A percentile compares a stretch with the other conserved stretches of the same genome.
These are phyloP conservation scores for Yamadazyma sp. DNA, from an alignment of 805 yeast genomes.

Conservation along the genomic window DNA sequence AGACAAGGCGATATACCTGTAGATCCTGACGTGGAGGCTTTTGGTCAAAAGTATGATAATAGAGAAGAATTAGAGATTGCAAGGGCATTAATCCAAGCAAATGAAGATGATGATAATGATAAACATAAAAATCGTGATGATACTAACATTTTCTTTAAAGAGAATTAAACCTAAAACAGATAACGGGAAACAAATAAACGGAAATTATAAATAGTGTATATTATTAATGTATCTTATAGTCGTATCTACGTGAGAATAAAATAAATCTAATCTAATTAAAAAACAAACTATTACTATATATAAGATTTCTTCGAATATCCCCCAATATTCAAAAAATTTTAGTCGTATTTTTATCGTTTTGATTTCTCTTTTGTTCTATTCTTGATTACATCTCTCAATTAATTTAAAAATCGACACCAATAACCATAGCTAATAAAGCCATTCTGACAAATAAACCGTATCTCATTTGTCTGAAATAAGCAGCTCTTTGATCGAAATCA, in stretches of 20 bases:
- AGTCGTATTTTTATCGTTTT: no score
- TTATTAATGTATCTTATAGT: conserved; percentile 1
- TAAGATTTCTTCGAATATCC: not conserved
- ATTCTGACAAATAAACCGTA: conserved; percentile 97
- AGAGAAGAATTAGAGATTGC: conserved; percentile 63
- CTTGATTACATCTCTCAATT: not conserved
- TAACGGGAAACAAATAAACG: no score
- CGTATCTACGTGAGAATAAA: conserved; percentile 1
- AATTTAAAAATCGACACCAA: conserved; percentile 81
- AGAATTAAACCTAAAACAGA: not conserved
- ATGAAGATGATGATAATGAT: conserved; percentile 21
- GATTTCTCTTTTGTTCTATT: conserved; percentile 4
- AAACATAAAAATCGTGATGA: conserved; percentile 14
- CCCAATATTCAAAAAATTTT: not conserved
- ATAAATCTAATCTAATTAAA: not conserved
- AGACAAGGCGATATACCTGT: conserved; percentile 41
- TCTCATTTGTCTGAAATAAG: conserved; percentile 99
- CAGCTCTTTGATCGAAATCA: conserved; percentile 98
- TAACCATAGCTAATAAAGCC: conserved; percentile 97
- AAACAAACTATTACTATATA: not conserved
- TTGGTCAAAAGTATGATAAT: conserved; percentile 30
- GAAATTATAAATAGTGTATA: not conserved
- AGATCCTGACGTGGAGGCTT: conserved; percentile 57
- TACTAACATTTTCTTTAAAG: conserved; percentile 19
- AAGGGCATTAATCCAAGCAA: conserved; percentile 61